phyloP scores from a whole-genome alignment of 345 rosid genomes.

The Pistacia integerrima region DNA sequence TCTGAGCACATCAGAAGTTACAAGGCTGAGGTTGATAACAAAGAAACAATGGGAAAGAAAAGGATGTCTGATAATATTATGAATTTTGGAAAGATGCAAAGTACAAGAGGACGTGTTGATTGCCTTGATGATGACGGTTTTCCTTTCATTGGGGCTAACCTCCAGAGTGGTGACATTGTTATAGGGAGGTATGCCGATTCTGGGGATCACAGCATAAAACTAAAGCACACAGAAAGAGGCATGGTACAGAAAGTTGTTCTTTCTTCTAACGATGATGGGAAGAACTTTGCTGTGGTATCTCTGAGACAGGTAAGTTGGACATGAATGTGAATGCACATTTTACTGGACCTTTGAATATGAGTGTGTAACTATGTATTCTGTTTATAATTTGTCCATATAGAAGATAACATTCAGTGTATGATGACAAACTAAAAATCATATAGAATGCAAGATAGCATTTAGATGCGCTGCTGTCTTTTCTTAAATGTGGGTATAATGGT shows the following conservation, averaged over 20 bases:
- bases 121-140: conserved; percentile 92
- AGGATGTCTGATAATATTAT: conserved; percentile 57
- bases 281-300: conserved; percentile 82
- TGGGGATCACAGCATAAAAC: conserved; percentile 82
- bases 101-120: conserved; percentile 79
- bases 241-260: conserved; percentile 88
- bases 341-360: background rate
- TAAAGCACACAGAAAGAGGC: conserved; percentile 91
- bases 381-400: background rate
- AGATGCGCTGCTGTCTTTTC: too few species aligned
- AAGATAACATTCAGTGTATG: background rate
- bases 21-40: conserved; percentile 86
- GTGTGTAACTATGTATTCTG: background rate
- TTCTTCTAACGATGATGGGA: conserved; percentile 95
- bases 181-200: conserved; percentile 83
- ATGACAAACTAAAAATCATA: background rate
- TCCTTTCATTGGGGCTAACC: conserved; percentile 78
- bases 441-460: background rate
- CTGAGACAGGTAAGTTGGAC: conserved; percentile 65
- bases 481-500: background rate
- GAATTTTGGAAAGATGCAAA: conserved; percentile 67
- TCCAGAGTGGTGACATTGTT: conserved; percentile 84
- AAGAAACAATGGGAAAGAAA: conserved; percentile 61
- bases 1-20: conserved; percentile 87
- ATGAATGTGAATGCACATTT: background rate